phyloP scores from a whole-genome alignment of 805 yeast genomes.

The Myxozyma kluyveri region DNA sequence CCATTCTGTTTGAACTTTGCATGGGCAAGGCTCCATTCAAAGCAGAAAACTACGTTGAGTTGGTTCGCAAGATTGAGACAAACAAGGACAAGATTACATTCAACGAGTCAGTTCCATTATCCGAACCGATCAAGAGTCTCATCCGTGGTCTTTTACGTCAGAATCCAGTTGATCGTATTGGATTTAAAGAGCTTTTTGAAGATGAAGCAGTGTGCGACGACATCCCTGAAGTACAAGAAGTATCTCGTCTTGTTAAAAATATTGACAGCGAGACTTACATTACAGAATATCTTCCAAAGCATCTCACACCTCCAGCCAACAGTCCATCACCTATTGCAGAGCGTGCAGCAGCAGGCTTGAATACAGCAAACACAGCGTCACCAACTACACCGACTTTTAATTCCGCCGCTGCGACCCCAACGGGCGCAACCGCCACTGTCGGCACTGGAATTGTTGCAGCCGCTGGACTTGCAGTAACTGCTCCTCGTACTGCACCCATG shows the following conservation, averaged over 20 bases:
- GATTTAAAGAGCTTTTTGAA: constrained; percentile 81
- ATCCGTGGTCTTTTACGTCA: constrained; percentile 75
- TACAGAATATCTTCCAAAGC: constrained; percentile 62
- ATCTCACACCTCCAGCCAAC: constrained; percentile 1
- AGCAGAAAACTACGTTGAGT: constrained; percentile 89
- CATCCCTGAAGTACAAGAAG: constrained; percentile 44
- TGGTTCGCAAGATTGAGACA: constrained; percentile 79
- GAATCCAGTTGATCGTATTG: constrained; percentile 83
- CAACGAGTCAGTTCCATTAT: constrained; percentile 65
- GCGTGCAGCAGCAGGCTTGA: constrained; percentile 1
- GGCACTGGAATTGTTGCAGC: neutral
- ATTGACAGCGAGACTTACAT: constrained; percentile 77
- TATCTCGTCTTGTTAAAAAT: constrained; percentile 4
- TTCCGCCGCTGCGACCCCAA: neutral
- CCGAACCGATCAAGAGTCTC: constrained; percentile 62
- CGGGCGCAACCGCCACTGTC: neutral
- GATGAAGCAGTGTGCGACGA: constrained; percentile 63
- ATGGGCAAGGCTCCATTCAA: constrained; percentile 96
- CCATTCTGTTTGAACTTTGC: constrained; percentile 91
- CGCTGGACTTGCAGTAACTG: neutral
- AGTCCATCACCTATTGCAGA: constrained; percentile 1
- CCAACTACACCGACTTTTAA: neutral
- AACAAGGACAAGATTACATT: constrained; percentile 75
- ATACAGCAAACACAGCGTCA: too few relatives aligned
- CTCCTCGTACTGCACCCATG: constrained; percentile 4